A percentile compares a stretch with the other conserved stretches of the same genome.
Evolutionary conservation across 2,329 filamentous ascomycete genomes (phyloP).

Genomic region (Fusarium paranaense): DNA sequence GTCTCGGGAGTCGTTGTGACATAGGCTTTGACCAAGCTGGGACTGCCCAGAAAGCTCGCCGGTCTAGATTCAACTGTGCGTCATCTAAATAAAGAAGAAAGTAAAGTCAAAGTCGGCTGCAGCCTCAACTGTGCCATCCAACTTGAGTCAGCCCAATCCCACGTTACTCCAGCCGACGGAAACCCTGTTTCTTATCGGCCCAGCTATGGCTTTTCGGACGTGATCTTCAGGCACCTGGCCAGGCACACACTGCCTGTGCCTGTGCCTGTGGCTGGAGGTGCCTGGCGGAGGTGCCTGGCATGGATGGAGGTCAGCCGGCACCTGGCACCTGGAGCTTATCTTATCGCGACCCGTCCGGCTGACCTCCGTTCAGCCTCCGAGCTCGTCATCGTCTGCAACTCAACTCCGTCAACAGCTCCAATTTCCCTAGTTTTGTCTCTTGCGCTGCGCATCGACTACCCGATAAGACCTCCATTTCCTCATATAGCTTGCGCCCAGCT

Average conservation of each 20-base stretch:
- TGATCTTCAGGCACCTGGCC: conserved; percentile 1
- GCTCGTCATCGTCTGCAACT: conserved; percentile 27
- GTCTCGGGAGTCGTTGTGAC: no score
- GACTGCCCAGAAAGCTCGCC: no score
- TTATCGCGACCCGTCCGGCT: conserved; percentile 31
- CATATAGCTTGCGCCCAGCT: conserved; percentile 19
- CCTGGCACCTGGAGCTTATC: conserved; percentile 21
- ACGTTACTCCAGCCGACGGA: conserved; percentile 1
- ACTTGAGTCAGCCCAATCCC: conserved; percentile 25
- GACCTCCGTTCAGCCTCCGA: conserved; percentile 32
- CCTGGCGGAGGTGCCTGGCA: not conserved
- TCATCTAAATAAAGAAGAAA: not conserved
- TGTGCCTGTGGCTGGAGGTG: not conserved
- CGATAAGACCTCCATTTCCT: not conserved
- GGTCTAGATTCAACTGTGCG: no score
- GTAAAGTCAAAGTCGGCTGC: conserved; percentile 7
- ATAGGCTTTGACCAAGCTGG: no score
- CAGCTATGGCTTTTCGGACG: not conserved
- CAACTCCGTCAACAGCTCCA: conserved; percentile 23
- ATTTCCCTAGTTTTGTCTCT: conserved; percentile 2
- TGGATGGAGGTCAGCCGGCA: conserved; percentile 18
- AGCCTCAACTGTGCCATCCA: not conserved
- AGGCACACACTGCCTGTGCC: not conserved
- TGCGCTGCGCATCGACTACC: not conserved
- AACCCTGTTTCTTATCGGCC: not conserved